These are phyloP conservation scores for Citrus australasica DNA, from an alignment of 345 rosid species.

Conservation along the genomic window DNA sequence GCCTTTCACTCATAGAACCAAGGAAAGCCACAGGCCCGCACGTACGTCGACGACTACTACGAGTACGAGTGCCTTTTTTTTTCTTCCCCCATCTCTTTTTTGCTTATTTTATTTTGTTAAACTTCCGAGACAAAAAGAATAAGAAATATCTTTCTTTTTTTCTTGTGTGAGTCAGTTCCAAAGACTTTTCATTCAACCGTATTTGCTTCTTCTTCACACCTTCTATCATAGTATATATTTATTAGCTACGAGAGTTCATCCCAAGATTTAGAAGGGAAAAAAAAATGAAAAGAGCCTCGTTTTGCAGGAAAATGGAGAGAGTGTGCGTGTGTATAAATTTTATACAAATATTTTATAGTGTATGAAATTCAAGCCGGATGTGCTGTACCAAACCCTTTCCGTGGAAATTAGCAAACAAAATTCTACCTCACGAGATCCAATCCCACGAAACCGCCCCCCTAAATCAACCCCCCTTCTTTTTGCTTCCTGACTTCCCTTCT, in stretches of 20 bases:
- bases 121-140: slow-evolving; percentile 54
- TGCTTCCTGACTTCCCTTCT: slow-evolving; percentile 1
- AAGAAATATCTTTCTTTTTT: slow-evolving; percentile 21
- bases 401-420: slow-evolving; percentile 45
- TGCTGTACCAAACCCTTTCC: slow-evolving; percentile 25
- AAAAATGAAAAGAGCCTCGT: slow-evolving; percentile 20
- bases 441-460: slow-evolving; percentile 18
- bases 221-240: too few relatives aligned
- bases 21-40: slow-evolving; percentile 16
- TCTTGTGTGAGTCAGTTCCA: too few relatives aligned
- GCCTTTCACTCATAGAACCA: slow-evolving; percentile 18
- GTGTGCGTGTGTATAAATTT: background rate
- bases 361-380: slow-evolving; percentile 51
- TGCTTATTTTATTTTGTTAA: slow-evolving; percentile 26
- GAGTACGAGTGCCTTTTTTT: background rate
- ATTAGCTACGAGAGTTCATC: slow-evolving; percentile 27
- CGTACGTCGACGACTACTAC: slow-evolving; percentile 16
- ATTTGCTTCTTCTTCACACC: too few relatives aligned
- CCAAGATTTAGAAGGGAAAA: slow-evolving; percentile 11
- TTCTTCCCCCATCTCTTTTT: background rate
- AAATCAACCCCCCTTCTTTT: background rate
- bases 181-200: too few relatives aligned
- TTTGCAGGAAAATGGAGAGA: slow-evolving; percentile 23
- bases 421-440: slow-evolving; percentile 75
- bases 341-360: background rate